A percentile compares a stretch with the other conserved stretches of the same genome.
Evolutionary conservation across 306 rosid species (phyloP).

Genomic region (Boehmeria nivea): DNA sequence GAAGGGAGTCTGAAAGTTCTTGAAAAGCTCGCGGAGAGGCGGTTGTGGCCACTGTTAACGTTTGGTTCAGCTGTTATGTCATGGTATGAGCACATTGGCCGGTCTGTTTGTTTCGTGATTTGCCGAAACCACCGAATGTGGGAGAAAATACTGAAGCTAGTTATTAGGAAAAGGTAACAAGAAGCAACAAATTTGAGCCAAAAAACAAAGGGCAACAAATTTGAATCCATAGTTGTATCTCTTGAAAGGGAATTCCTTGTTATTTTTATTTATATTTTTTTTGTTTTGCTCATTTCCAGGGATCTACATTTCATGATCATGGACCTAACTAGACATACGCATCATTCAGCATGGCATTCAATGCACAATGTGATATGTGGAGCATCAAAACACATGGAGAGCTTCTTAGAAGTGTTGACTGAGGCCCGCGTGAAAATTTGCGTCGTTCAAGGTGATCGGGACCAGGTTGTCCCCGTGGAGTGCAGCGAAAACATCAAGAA

Average conservation of each 20-base stretch:
- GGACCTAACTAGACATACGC: conserved; percentile 75
- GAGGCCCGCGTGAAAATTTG: conserved; percentile 40
- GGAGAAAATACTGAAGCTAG: conserved; percentile 51
- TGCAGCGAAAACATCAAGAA: conserved; percentile 43
- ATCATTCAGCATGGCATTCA: conserved; percentile 83
- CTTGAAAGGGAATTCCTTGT: no score
- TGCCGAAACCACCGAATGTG: conserved; percentile 74
- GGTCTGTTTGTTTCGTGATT: conserved; percentile 54
- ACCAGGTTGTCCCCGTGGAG: conserved; percentile 46
- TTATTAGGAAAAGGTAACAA: conserved; percentile 46
- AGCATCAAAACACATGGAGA: conserved; percentile 47
- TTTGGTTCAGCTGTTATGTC: conserved; percentile 70
- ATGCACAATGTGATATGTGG: conserved; percentile 91
- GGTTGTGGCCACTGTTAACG: conserved; percentile 60
- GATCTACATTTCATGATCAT: conserved; percentile 36
- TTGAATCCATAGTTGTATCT: no score
- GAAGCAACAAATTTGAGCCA: no score
- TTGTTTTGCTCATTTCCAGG: no score
- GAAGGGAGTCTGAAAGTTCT: conserved; percentile 40
- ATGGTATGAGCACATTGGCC: conserved; percentile 84
- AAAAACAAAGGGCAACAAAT: background rate
- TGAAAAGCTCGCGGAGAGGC: conserved; percentile 45
- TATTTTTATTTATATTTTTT: no score
- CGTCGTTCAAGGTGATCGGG: conserved; percentile 64
- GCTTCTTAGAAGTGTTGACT: conserved; percentile 38